Evolutionary conservation across 2,329 filamentous ascomycete genomes (phyloP), one percentile per base, ranked within the genome.

Genomic region (Capronia coronata): DNA sequence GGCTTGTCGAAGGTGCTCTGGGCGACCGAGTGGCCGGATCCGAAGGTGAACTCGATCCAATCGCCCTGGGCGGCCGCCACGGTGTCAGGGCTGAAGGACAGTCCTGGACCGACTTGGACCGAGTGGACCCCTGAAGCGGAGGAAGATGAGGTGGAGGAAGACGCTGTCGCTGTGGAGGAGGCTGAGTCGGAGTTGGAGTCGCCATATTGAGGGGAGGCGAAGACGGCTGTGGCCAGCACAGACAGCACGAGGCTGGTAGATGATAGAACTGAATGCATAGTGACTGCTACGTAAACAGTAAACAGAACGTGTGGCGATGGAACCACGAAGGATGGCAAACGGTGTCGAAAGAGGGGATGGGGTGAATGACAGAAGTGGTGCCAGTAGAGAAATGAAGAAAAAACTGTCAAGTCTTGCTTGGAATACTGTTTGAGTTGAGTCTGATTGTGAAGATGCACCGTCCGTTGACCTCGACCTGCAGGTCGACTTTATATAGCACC

Each of bases 31-130:
- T 78, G 75, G 58, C 73, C 74, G 2, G 71, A 67, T 48, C 70
- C 69, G 63, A 77, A 78, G 57, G 76, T 72, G 64, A 77, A 78
- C 57, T 76, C 72, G 41, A 79, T 65, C 40, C 71, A 65, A 53
- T 75, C 74, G 48, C 75, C 75, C 2, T 67, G 51, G 21, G 64
- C 58, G 13, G 75, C 74, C n/a, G 63, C 64, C 46, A 75, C 53
- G 30, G 65, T 68, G 48, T 69, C 64, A 2, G 75, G 75, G 9
- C 57, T 64, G 61, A 76, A 77, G 23, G 59, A 62, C 19, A 75
- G 59, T 32, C 67, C 64, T 3, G 54, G 52, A n/a, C 58, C 58
- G 34, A 60, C 58, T 21, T 48, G 21, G 30, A 60, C 56, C 1
- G 45, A 30, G 51, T 59, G 53, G 11, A 57, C 41, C 21, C 40